phyloP scores from a whole-genome alignment of 2,329 filamentous ascomycete genomes.

The Aureobasidium sp. region DNA sequence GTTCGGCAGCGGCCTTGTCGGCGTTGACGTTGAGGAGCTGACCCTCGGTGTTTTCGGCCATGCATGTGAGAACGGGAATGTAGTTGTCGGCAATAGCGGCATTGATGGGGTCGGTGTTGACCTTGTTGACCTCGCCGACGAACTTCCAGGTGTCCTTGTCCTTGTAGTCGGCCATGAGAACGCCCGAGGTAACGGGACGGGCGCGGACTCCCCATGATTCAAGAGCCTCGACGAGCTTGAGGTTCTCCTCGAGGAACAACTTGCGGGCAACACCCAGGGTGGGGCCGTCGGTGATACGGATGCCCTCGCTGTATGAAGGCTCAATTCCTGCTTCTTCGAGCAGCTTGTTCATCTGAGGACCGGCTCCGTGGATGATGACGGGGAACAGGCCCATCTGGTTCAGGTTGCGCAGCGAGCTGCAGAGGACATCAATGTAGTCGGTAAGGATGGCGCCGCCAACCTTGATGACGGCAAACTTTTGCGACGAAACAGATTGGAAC shows the following conservation, averaged over 20 bases:
- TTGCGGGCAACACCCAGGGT: conserved; percentile 85
- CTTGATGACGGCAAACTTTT: conserved; percentile 98
- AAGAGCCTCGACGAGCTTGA: conserved; percentile 82
- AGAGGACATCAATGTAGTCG: conserved; percentile 87
- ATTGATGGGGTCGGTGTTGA: conserved; percentile 86
- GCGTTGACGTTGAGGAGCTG: conserved; percentile 96
- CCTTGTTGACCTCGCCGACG: conserved; percentile 89
- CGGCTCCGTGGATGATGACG: conserved; percentile 90
- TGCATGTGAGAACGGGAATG: conserved; percentile 87
- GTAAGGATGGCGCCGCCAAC: conserved; percentile 94
- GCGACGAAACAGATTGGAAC: conserved; percentile 91
- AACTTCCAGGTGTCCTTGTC: conserved; percentile 95
- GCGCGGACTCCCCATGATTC: conserved; percentile 86
- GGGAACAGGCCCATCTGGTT: conserved; percentile 93
- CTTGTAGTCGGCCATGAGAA: conserved; percentile 88
- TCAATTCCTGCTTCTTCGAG: conserved; percentile 86
- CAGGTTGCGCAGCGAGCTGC: conserved; percentile 80
- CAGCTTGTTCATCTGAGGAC: conserved; percentile 88
- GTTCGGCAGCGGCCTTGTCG: conserved; percentile 88
- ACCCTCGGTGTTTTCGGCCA: conserved; percentile 88
- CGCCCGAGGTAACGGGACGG: conserved; percentile 79
- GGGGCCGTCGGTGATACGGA: conserved; percentile 90
- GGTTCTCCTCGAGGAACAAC: conserved; percentile 90
- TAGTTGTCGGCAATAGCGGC: conserved; percentile 85
- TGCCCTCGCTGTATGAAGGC: conserved; percentile 93